phyloP scores from a whole-genome alignment of 306 rosid genomes.

The Cyclanthera cordifolia region DNA sequence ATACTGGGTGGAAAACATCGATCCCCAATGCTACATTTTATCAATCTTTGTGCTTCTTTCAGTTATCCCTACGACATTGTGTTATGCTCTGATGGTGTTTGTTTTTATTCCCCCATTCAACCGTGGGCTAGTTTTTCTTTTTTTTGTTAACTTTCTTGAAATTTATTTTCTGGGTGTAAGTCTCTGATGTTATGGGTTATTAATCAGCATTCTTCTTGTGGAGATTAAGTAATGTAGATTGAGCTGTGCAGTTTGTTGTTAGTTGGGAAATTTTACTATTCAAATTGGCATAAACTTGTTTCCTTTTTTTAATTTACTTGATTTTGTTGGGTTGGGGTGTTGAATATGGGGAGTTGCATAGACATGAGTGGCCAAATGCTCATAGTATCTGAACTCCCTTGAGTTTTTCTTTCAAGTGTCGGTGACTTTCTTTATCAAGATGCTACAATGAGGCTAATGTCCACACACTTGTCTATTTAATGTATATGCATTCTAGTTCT shows the following conservation, averaged over 20 bases:
- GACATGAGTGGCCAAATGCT: not conserved
- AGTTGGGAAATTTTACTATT: not conserved
- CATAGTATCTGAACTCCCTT: not conserved
- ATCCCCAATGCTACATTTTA: not conserved
- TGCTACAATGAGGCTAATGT: not conserved
- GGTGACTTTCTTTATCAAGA: not conserved
- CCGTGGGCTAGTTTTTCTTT: not conserved
- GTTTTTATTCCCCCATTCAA: not conserved
- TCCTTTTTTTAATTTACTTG: not conserved
- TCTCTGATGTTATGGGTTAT: not conserved
- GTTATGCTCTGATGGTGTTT: conserved; percentile 1
- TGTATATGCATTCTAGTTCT: not conserved
- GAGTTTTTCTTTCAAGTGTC: not conserved
- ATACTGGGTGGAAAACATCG: not conserved
- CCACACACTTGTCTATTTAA: not conserved
- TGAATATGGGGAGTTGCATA: not conserved
- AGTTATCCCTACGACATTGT: not conserved
- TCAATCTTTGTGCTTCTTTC: not conserved
- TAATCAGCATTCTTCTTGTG: not conserved
- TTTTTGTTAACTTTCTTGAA: not conserved
- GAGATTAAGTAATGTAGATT: not conserved
- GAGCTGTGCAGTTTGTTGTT: not conserved
- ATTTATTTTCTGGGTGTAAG: not conserved
- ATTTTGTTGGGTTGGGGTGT: not conserved
- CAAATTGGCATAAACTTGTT: not conserved